Percentiles rank a stretch among this genome's conserved stretches.
These are phyloP conservation scores for Ophiocordyceps polyrhachis-furcata DNA, from an alignment of 2,329 filamentous ascomycete species.

Conservation along the genomic window DNA sequence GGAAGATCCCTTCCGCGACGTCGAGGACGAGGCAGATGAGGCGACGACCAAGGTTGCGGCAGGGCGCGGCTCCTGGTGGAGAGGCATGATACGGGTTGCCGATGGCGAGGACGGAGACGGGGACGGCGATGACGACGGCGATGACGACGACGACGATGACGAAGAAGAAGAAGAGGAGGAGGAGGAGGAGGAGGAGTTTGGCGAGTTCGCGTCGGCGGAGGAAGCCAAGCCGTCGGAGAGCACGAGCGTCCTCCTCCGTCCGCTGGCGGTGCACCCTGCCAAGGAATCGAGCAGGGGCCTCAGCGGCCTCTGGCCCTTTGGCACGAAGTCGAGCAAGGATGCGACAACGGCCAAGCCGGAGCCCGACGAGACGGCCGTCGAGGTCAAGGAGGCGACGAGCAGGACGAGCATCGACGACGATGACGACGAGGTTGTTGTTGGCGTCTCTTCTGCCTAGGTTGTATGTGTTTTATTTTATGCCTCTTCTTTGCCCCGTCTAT, in stretches of 20 bases:
- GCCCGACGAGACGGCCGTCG: slow-evolving; percentile 27
- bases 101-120: slow-evolving; percentile 10
- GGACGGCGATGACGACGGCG: slow-evolving; percentile 22
- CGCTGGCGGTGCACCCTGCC: slow-evolving; percentile 33
- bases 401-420: slow-evolving; percentile 43
- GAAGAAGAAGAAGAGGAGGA: slow-evolving; percentile 28
- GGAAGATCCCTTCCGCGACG: slow-evolving; percentile 18
- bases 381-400: slow-evolving; percentile 32
- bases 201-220: slow-evolving; percentile 50
- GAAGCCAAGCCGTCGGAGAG: slow-evolving; percentile 13
- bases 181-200: slow-evolving; percentile 46
- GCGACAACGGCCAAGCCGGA: slow-evolving; percentile 5
- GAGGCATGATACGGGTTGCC: slow-evolving; percentile 17
- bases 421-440: slow-evolving; percentile 28
- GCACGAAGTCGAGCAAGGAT: slow-evolving; percentile 9
- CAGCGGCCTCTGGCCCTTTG: slow-evolving; percentile 40
- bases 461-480: too few relatives aligned
- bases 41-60: slow-evolving; percentile 18
- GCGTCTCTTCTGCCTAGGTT: background rate
- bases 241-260: slow-evolving; percentile 28
- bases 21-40: slow-evolving; percentile 20
- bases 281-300: slow-evolving; percentile 22
- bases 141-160: slow-evolving; percentile 18
- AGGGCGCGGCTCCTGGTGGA: slow-evolving; percentile 29
- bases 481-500: too few relatives aligned